Evolutionary conservation across 306 rosid species (phyloP).

Genomic region (Ochetophila trinervis): DNA sequence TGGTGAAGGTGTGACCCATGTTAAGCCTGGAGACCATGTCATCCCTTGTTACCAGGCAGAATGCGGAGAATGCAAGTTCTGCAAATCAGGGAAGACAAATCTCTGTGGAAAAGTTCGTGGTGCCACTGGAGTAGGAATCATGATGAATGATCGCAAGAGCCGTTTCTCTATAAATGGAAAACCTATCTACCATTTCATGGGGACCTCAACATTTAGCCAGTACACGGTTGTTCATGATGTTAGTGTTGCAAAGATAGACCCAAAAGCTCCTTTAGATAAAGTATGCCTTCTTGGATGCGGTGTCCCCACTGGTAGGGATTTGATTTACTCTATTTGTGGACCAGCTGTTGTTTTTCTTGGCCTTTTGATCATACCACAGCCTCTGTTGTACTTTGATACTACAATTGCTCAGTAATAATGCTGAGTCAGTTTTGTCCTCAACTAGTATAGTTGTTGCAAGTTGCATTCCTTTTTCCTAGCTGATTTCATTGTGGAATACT

Average conservation of each 20-base stretch:
- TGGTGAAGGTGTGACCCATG: conserved; percentile 86
- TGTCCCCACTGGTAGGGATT: conserved; percentile 61
- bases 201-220: conserved; percentile 95
- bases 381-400: neutral
- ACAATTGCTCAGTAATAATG: neutral
- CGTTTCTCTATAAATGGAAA: conserved; percentile 85
- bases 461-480: too few species aligned
- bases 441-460: neutral
- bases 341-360: neutral
- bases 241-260: conserved; percentile 88
- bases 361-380: neutral
- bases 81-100: conserved; percentile 96
- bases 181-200: conserved; percentile 88
- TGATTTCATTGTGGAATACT: neutral
- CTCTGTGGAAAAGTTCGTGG: conserved; percentile 88
- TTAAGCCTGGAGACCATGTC: conserved; percentile 90
- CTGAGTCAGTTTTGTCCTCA: neutral
- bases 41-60: conserved; percentile 97
- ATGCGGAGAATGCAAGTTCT: conserved; percentile 90
- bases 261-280: conserved; percentile 75
- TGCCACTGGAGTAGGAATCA: conserved; percentile 91
- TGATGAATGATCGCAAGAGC: conserved; percentile 78
- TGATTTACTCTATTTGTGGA: neutral
- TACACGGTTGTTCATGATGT: conserved; percentile 96
- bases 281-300: conserved; percentile 99